Percentiles rank a stretch among this genome's conserved stretches.
Conservation (phyloP, 345 rosid species). For the Aegle marmelos region DNA sequence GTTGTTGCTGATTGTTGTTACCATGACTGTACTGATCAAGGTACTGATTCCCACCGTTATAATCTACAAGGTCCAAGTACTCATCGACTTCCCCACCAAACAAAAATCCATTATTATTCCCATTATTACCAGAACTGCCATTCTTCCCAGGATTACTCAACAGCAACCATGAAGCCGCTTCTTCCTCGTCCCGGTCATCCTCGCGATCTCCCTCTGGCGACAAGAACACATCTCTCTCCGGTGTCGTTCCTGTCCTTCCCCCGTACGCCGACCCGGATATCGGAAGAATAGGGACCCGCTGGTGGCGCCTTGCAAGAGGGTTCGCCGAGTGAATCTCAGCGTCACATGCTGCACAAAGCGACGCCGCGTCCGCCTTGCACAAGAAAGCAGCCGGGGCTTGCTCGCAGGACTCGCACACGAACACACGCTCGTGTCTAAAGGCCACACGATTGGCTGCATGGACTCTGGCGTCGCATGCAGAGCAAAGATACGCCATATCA, state of each 20-base stretch:
- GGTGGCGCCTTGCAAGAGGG: slow-evolving; percentile 88
- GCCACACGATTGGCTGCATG: slow-evolving; percentile 79
- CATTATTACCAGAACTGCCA: slow-evolving; percentile 7
- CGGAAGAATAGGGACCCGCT: slow-evolving; percentile 71
- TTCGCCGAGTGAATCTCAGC: slow-evolving; percentile 90
- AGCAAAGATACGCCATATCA: slow-evolving; percentile 74
- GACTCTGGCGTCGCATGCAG: slow-evolving; percentile 59
- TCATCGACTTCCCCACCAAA: slow-evolving; percentile 63
- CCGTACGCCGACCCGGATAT: slow-evolving; percentile 36
- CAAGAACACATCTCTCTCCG: slow-evolving; percentile 30
- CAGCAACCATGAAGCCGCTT: slow-evolving; percentile 83
- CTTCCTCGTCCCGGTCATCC: slow-evolving; percentile 57
- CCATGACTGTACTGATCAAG: slow-evolving; percentile 29
- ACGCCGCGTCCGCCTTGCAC: slow-evolving; percentile 92
- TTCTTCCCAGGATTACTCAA: slow-evolving; percentile 47
- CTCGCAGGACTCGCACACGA: slow-evolving; percentile 81
- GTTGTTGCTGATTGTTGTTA: slow-evolving; percentile 19
- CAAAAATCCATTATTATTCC: slow-evolving; percentile 46
- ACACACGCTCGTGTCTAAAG: slow-evolving; percentile 88
- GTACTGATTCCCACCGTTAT: slow-evolving; percentile 49
- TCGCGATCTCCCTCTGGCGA: slow-evolving; percentile 32
- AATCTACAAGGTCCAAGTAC: slow-evolving; percentile 79
- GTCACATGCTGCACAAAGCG: slow-evolving; percentile 76
- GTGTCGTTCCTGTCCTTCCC: slow-evolving; percentile 13
- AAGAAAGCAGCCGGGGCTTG: slow-evolving; percentile 81